A percentile compares a stretch with the other conserved stretches of the same genome.
Conservation (phyloP, 1,284 basidiomycete genomes). For the Cutaneotrichosporon cyanovorans region DNA sequence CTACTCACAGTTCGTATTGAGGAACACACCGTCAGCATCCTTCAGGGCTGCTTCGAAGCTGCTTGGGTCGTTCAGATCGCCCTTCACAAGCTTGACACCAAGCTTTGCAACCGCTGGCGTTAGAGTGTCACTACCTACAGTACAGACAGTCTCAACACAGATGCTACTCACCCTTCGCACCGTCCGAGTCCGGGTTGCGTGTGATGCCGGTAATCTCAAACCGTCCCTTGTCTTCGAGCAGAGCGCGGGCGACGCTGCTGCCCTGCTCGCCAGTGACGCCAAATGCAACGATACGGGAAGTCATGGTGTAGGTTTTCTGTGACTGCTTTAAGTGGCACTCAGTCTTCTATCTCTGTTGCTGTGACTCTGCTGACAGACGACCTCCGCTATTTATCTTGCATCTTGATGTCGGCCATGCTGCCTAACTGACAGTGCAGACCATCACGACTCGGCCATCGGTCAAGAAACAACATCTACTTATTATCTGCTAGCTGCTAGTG, state of each 20-base stretch:
- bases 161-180: conserved; percentile 15
- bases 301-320: neutral
- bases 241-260: conserved; percentile 10
- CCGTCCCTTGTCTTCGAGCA: conserved; percentile 8
- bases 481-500: too few species aligned
- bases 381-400: too few species aligned
- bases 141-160: neutral
- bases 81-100: conserved; percentile 20
- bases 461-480: too few species aligned
- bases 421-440: too few species aligned
- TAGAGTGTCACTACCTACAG: neutral
- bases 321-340: too few species aligned
- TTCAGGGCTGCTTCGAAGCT: conserved; percentile 19
- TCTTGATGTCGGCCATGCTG: too few species aligned
- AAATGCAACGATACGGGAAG: conserved; percentile 14
- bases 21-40: conserved; percentile 20
- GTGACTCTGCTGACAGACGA: too few species aligned
- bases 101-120: conserved; percentile 11
- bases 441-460: too few species aligned
- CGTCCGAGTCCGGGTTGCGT: conserved; percentile 11
- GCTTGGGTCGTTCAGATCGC: conserved; percentile 15
- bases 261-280: conserved; percentile 20
- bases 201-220: conserved; percentile 19
- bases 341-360: too few species aligned
- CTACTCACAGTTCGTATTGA: conserved; percentile 27